Percentiles rank a stretch among this genome's conserved stretches.
Evolutionary conservation across 1,284 basidiomycete species (phyloP).

Genomic region (Serendipita sp.): DNA sequence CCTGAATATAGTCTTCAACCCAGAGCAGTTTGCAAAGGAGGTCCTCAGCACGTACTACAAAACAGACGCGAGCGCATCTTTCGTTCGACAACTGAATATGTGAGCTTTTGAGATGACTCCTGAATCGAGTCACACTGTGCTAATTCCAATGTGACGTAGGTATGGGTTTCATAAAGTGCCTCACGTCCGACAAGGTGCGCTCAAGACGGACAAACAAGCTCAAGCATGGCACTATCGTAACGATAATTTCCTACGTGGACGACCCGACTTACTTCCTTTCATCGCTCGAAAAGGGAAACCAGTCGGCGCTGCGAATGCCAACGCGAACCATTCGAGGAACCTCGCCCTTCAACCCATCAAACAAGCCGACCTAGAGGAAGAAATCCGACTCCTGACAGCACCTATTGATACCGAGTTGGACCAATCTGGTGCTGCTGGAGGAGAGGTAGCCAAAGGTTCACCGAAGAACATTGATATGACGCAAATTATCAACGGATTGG

Average conservation of each 20-base stretch:
- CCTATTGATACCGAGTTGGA: constrained; percentile 10
- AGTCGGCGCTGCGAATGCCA: constrained; percentile 7
- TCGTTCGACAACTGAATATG: constrained; percentile 96
- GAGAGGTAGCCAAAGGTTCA: constrained; percentile 10
- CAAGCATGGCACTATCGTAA: constrained; percentile 94
- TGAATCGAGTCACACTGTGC: too few species aligned
- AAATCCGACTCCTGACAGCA: constrained; percentile 10
- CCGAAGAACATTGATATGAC: constrained; percentile 49
- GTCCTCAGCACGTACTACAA: constrained; percentile 92
- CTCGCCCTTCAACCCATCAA: constrained; percentile 7
- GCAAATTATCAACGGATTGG: constrained; percentile 67
- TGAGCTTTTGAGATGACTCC: constrained; percentile 8
- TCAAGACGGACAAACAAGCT: constrained; percentile 66
- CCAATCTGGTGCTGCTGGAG: constrained; percentile 10
- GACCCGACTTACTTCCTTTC: constrained; percentile 79
- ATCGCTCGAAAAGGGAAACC: constrained; percentile 67
- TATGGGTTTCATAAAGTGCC: constrained; percentile 94
- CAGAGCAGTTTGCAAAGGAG: constrained; percentile 84
- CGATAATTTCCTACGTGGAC: constrained; percentile 76
- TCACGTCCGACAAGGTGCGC: constrained; percentile 87
- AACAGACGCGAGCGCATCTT: constrained; percentile 86
- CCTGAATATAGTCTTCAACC: constrained; percentile 61
- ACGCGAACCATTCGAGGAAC: constrained; percentile 1
- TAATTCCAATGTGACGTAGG: neutral
- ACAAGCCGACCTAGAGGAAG: constrained; percentile 9